Evolutionary conservation across 257 asterid genomes (phyloP).

Genomic region (Rhazya stricta): DNA sequence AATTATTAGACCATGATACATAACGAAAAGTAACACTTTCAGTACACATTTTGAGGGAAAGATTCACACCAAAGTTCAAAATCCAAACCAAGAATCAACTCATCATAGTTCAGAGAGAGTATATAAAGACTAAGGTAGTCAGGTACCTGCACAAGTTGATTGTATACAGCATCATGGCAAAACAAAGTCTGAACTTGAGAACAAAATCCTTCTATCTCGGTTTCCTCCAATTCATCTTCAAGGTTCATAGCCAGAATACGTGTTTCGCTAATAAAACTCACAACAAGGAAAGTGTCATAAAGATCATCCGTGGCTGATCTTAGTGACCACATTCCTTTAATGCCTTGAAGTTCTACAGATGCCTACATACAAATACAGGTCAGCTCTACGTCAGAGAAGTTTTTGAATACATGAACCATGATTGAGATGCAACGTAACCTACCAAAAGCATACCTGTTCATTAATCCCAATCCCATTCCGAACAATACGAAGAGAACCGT

Average conservation of each 20-base stretch:
- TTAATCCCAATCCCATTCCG: constrained; percentile 93
- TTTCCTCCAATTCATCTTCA: constrained; percentile 92
- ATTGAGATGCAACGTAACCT: constrained; percentile 1
- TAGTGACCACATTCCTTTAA: constrained; percentile 95
- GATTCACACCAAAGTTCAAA: neutral
- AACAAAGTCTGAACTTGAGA: constrained; percentile 77
- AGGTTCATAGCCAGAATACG: constrained; percentile 93
- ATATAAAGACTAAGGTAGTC: constrained; percentile 1
- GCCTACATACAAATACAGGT: constrained; percentile 43
- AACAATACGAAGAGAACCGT: constrained; percentile 86
- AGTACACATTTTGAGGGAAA: neutral
- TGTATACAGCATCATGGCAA: constrained; percentile 78
- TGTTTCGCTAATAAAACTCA: constrained; percentile 89
- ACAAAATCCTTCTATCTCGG: constrained; percentile 85
- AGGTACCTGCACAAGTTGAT: constrained; percentile 86
- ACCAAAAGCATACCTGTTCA: constrained; percentile 56
- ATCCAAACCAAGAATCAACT: neutral
- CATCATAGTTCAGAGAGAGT: neutral
- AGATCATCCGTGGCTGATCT: constrained; percentile 84
- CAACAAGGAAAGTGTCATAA: constrained; percentile 81
- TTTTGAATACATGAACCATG: neutral
- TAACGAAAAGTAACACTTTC: neutral
- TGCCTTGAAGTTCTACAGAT: constrained; percentile 94
- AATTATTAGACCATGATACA: neutral
- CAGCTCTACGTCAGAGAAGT: neutral